Conservation (phyloP, 495 filamentous ascomycete genomes). For the Penicillium dipodomyicola region DNA sequence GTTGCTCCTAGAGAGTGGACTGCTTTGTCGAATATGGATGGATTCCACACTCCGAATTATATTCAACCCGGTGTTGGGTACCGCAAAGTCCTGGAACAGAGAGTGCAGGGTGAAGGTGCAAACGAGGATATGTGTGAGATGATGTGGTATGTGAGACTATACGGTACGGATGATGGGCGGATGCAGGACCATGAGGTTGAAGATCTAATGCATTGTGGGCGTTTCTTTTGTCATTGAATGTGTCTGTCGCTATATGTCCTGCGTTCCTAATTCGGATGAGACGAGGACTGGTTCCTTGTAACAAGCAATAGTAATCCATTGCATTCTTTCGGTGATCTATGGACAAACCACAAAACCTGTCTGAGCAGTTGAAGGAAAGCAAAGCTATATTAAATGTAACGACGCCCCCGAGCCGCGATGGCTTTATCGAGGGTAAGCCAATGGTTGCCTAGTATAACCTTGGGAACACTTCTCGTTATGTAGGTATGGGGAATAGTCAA, state of each 20-base stretch:
- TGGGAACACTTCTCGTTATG: no score
- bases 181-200: background rate
- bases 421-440: constrained; percentile 2
- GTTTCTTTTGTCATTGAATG: constrained; percentile 1
- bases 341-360: background rate
- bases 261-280: background rate
- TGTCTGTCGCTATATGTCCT: constrained; percentile 1
- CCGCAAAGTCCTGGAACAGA: background rate
- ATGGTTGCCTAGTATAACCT: no score
- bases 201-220: constrained; percentile 4
- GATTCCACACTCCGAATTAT: background rate
- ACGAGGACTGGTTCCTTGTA: background rate
- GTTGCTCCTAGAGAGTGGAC: constrained; percentile 4
- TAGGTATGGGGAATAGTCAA: no score
- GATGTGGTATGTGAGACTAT: background rate
- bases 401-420: no score
- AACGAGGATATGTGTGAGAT: background rate
- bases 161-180: background rate
- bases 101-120: background rate
- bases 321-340: constrained; percentile 1
- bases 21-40: background rate
- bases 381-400: no score
- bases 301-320: constrained; percentile 3
- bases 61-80: background rate
- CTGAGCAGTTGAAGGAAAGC: constrained; percentile 12